Percentiles rank a stretch among this genome's conserved stretches.
These are phyloP conservation scores for Zygotorulaspora sp. DNA, from an alignment of 805 yeast species.

Conservation along the genomic window DNA sequence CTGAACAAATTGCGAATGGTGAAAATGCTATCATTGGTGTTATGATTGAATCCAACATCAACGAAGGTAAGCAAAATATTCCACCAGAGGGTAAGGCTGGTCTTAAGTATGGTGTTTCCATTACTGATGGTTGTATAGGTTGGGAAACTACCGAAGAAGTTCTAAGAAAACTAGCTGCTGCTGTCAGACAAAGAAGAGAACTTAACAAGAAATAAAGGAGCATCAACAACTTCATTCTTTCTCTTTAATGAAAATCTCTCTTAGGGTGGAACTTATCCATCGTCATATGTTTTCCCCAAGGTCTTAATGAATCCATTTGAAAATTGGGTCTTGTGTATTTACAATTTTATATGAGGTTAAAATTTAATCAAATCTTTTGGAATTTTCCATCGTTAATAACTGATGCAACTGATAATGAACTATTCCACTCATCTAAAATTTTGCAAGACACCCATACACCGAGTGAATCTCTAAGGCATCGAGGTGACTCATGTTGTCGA, in stretches of 20 bases:
- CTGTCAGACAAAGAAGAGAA: slow-evolving; percentile 77
- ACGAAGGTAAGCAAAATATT: slow-evolving; percentile 85
- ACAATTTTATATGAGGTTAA: no score
- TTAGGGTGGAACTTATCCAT: no score
- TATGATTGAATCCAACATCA: slow-evolving; percentile 91
- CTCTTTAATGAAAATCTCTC: not conserved
- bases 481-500: no score
- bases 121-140: slow-evolving; percentile 94
- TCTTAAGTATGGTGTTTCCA: slow-evolving; percentile 88
- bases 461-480: no score
- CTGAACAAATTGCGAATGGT: slow-evolving; percentile 77
- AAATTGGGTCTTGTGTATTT: no score
- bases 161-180: slow-evolving; percentile 71
- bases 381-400: no score
- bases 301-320: no score
- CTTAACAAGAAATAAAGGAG: slow-evolving; percentile 2
- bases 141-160: slow-evolving; percentile 86
- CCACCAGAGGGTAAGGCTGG: slow-evolving; percentile 55
- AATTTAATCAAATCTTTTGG: no score
- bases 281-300: no score
- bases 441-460: slow-evolving; percentile 10
- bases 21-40: slow-evolving; percentile 81
- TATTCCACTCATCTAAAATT: slow-evolving; percentile 1
- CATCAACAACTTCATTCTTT: not conserved
- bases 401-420: no score